These are phyloP conservation scores for Boletus vermiculosoides DNA, from an alignment of 768 basidiomycete genomes.

Conservation along the genomic window DNA sequence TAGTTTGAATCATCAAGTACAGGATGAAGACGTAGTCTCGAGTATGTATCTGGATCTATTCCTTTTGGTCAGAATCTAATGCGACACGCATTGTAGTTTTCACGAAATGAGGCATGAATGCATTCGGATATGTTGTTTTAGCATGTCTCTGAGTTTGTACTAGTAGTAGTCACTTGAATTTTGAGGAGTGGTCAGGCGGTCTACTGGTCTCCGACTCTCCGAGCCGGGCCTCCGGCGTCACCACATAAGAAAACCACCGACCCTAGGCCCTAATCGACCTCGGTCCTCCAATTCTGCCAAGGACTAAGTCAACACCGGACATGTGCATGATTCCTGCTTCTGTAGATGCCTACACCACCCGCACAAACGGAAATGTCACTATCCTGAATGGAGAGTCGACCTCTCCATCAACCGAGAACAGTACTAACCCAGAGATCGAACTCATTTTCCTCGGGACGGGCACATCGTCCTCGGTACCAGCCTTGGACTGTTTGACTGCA, in stretches of 20 bases:
- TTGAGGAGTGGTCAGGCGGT: neutral
- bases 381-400: neutral
- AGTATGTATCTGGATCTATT: slow-evolving; percentile 49
- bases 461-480: slow-evolving; percentile 71
- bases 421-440: slow-evolving; percentile 39
- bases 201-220: neutral
- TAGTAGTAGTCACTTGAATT: neutral
- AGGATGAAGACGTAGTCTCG: slow-evolving; percentile 87
- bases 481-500: slow-evolving; percentile 72
- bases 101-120: slow-evolving; percentile 26
- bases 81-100: slow-evolving; percentile 22
- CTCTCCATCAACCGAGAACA: neutral
- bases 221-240: neutral
- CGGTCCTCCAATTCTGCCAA: neutral
- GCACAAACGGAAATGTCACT: neutral
- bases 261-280: neutral
- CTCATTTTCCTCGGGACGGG: slow-evolving; percentile 85
- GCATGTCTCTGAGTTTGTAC: neutral
- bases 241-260: neutral
- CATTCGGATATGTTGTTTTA: neutral
- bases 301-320: neutral
- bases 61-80: neutral
- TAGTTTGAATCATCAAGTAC: slow-evolving; percentile 77
- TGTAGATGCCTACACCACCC: neutral
- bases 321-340: slow-evolving; percentile 5